Evolutionary conservation across 2,329 filamentous ascomycete genomes (phyloP).

Genomic region (Penicillium rolfsii): DNA sequence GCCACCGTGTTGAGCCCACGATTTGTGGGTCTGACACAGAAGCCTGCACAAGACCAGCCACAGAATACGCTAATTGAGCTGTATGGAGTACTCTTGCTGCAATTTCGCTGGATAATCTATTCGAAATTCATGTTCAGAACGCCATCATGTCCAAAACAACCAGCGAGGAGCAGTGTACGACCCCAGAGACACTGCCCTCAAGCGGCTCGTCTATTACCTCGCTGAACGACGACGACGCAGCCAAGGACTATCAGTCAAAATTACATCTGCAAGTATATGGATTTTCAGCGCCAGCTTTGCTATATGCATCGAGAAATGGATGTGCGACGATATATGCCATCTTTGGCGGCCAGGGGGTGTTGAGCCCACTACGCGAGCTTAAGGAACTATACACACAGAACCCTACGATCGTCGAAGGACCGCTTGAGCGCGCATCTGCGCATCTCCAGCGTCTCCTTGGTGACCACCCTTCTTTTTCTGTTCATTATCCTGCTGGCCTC

Average conservation of each 20-base stretch:
- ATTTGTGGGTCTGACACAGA: not conserved
- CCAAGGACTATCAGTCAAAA: not conserved
- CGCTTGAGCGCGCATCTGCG: conserved; percentile 1
- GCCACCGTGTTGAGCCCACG: conserved; percentile 3
- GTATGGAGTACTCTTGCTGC: not conserved
- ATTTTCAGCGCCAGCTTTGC: not conserved
- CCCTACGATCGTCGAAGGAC: not conserved
- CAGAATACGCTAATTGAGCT: not conserved
- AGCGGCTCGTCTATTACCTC: not conserved
- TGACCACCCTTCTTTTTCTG: not conserved
- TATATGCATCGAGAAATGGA: not conserved
- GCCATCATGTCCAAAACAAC: conserved; percentile 4
- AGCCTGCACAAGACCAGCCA: not conserved
- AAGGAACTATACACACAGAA: not conserved
- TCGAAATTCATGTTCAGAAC: not conserved
- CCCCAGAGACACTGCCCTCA: conserved; percentile 3
- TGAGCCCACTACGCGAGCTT: not conserved
- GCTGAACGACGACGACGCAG: not conserved
- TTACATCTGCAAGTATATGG: not conserved
- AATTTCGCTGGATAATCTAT: not conserved
- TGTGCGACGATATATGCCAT: conserved; percentile 1
- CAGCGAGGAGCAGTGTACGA: conserved; percentile 1
- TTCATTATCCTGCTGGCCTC: conserved; percentile 1
- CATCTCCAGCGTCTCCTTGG: conserved; percentile 1
- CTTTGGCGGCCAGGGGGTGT: conserved; percentile 3